Percentiles rank a stretch among this genome's conserved stretches.
Evolutionary conservation across 1,139 yeast genomes (phyloP).

Genomic region (Insectozyma bohioensis): DNA sequence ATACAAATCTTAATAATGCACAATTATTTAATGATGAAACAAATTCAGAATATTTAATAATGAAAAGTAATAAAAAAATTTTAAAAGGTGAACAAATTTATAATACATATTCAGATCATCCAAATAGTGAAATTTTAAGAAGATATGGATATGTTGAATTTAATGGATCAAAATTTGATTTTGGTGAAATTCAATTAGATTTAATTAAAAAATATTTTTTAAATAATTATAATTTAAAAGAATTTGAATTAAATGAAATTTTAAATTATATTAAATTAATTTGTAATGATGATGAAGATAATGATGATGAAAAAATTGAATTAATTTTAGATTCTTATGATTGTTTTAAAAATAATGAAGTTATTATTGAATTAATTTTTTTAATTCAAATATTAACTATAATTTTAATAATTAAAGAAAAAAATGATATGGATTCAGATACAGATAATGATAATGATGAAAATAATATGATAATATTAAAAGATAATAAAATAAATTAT

Average conservation of each 20-base stretch:
- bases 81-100: constrained; percentile 69
- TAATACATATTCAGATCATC: constrained; percentile 88
- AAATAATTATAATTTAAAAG: constrained; percentile 20
- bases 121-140: constrained; percentile 83
- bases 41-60: constrained; percentile 40
- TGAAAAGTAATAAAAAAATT: constrained; percentile 70
- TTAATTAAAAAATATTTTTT: constrained; percentile 37
- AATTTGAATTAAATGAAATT: constrained; percentile 27
- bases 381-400: constrained; percentile 53
- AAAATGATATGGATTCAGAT: constrained; percentile 22
- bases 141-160: constrained; percentile 89
- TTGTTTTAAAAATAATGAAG: constrained; percentile 55
- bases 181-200: constrained; percentile 66
- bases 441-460: too few relatives aligned
- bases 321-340: constrained; percentile 60
- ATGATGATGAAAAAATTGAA: constrained; percentile 46
- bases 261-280: constrained; percentile 27
- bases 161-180: constrained; percentile 73
- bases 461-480: too few relatives aligned
- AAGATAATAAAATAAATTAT: constrained; percentile 24
- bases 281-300: constrained; percentile 25
- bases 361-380: constrained; percentile 55
- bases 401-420: constrained; percentile 30
- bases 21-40: constrained; percentile 50
- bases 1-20: constrained; percentile 78